These are phyloP conservation scores for Pluteus cervinus DNA, from an alignment of 768 basidiomycete species.

Conservation along the genomic window DNA sequence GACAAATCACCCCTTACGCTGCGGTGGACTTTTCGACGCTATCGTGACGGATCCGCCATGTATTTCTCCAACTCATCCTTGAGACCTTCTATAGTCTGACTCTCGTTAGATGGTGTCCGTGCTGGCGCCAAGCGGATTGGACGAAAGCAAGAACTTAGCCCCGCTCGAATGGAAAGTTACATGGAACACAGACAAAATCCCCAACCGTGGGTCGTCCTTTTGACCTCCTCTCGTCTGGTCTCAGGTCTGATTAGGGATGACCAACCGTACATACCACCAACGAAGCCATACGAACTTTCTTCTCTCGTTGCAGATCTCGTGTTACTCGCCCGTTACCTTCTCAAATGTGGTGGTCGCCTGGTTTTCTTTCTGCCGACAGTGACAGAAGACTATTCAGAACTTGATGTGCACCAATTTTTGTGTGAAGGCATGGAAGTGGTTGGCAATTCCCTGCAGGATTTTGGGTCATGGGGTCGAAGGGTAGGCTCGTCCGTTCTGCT, in stretches of 20 bases:
- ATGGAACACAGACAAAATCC: constrained; percentile 30
- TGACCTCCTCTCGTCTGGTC: neutral
- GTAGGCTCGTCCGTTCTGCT: constrained; percentile 40
- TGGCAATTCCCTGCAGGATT: constrained; percentile 87
- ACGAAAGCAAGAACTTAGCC: constrained; percentile 46
- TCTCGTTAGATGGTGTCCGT: constrained; percentile 76
- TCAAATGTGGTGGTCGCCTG: constrained; percentile 81
- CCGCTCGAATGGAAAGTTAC: constrained; percentile 29
- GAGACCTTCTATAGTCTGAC: constrained; percentile 1
- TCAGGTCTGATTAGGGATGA: constrained; percentile 32
- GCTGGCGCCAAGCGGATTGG: constrained; percentile 83
- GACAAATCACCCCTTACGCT: constrained; percentile 85
- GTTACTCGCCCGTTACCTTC: constrained; percentile 70
- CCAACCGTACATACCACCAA: constrained; percentile 82
- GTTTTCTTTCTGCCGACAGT: constrained; percentile 96
- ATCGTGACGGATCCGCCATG: constrained; percentile 95
- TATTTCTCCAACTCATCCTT: constrained; percentile 28
- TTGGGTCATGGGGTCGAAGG: constrained; percentile 91
- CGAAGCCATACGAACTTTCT: constrained; percentile 87
- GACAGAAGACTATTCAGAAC: constrained; percentile 82
- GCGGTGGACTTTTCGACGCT: constrained; percentile 88
- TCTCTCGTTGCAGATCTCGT: constrained; percentile 79
- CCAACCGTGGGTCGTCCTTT: constrained; percentile 36
- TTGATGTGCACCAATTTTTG: constrained; percentile 75
- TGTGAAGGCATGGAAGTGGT: constrained; percentile 86